A percentile compares a stretch with the other conserved stretches of the same genome.
phyloP scores from a whole-genome alignment of 768 basidiomycete species.

The Lactarius tabidus region DNA sequence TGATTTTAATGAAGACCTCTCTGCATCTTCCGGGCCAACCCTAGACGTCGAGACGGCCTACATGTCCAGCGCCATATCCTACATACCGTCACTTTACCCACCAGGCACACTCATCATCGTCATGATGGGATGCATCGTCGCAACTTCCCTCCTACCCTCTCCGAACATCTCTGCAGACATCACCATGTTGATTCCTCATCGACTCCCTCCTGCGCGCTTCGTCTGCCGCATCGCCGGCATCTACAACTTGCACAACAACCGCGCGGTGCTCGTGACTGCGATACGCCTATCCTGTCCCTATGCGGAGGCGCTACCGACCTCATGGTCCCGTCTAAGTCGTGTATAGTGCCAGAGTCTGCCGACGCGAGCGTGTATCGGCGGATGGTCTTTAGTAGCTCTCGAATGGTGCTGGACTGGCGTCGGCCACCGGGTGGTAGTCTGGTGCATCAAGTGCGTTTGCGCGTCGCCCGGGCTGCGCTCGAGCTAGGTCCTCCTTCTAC shows the following conservation, averaged over 20 bases:
- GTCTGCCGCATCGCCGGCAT: conserved; percentile 76
- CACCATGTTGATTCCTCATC: conserved; percentile 96
- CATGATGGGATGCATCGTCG: conserved; percentile 95
- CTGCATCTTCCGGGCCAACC: conserved; percentile 90
- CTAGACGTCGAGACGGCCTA: conserved; percentile 78
- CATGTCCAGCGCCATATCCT: conserved; percentile 62
- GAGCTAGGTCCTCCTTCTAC: conserved; percentile 47
- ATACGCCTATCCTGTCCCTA: conserved; percentile 73
- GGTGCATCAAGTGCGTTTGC: conserved; percentile 97
- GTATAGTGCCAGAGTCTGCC: conserved; percentile 49
- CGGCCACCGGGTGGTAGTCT: conserved; percentile 94
- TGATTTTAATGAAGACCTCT: conserved; percentile 96
- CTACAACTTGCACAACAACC: conserved; percentile 53
- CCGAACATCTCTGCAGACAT: conserved; percentile 68
- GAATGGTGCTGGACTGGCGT: conserved; percentile 95
- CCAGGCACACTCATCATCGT: conserved; percentile 60
- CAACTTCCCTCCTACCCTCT: conserved; percentile 70
- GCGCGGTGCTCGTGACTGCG: conserved; percentile 39
- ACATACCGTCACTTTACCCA: conserved; percentile 80
- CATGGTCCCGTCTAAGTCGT: conserved; percentile 89
- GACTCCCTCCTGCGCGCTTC: conserved; percentile 82
- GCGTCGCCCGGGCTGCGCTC: conserved; percentile 73
- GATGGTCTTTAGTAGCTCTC: conserved; percentile 80
- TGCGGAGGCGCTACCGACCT: conserved; percentile 91
- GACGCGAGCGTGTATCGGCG: conserved; percentile 39